Conservation (phyloP, 176 grass and related monocot genomes). For the Tillandsia fasciculata region DNA sequence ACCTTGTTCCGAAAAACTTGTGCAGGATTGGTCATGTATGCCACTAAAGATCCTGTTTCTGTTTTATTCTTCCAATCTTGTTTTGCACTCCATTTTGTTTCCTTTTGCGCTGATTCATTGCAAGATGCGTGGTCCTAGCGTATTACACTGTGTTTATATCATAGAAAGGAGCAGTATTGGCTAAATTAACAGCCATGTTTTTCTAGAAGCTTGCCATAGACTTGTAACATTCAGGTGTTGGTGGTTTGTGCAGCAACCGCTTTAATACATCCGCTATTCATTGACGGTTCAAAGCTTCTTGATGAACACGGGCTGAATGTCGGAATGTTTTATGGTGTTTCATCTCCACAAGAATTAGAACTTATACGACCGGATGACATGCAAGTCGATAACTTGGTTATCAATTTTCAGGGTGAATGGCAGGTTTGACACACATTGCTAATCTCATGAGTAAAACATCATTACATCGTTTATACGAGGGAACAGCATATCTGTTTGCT, state of each 20-base stretch:
- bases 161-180: too few relatives aligned
- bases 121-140: neutral
- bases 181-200: too few relatives aligned
- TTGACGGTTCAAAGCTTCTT: slow-evolving; percentile 43
- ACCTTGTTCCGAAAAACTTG: slow-evolving; percentile 49
- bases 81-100: neutral
- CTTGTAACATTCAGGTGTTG: slow-evolving; percentile 1
- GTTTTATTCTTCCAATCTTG: neutral
- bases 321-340: slow-evolving; percentile 49
- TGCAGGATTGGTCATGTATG: slow-evolving; percentile 80
- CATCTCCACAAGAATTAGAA: slow-evolving; percentile 58
- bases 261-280: slow-evolving; percentile 64
- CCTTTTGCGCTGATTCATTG: neutral
- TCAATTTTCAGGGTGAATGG: slow-evolving; percentile 68
- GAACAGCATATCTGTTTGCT: neutral
- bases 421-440: slow-evolving; percentile 38
- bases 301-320: slow-evolving; percentile 40
- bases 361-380: slow-evolving; percentile 43
- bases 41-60: neutral
- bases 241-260: slow-evolving; percentile 49
- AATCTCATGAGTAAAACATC: neutral
- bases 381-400: slow-evolving; percentile 44
- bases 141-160: too few relatives aligned
- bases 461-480: neutral
- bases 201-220: neutral